A percentile compares a stretch with the other conserved stretches of the same genome.
Evolutionary conservation across 2,329 filamentous ascomycete genomes (phyloP).

Genomic region (Fusarium sambucinum): DNA sequence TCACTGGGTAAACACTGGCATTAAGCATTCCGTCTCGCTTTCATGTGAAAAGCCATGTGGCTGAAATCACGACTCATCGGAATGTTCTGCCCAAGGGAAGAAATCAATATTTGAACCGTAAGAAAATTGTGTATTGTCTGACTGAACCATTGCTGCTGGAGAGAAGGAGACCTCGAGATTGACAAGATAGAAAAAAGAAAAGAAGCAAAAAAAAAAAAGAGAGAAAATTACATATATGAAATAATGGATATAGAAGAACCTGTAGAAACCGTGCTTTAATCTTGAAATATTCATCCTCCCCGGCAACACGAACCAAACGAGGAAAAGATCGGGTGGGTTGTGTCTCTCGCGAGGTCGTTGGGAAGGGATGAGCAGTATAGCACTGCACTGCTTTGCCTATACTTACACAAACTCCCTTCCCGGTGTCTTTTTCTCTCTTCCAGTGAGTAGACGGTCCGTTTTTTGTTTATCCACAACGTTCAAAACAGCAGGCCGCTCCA

Average conservation of each 20-base stretch:
- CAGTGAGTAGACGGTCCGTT: slow-evolving; percentile 41
- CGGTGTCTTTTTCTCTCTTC: slow-evolving; percentile 43
- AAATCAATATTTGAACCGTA: slow-evolving; percentile 27
- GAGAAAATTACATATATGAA: slow-evolving; percentile 48
- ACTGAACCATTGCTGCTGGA: slow-evolving; percentile 48
- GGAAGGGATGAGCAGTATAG: slow-evolving; percentile 29
- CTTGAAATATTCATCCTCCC: slow-evolving; percentile 47
- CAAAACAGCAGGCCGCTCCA: slow-evolving; percentile 43
- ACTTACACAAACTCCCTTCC: slow-evolving; percentile 36
- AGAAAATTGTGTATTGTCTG: slow-evolving; percentile 46
- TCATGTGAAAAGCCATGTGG: slow-evolving; percentile 26
- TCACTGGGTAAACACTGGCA: slow-evolving; percentile 1
- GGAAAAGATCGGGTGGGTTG: slow-evolving; percentile 38
- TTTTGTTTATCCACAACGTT: slow-evolving; percentile 46
- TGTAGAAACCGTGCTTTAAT: slow-evolving; percentile 47
- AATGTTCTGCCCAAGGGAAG: slow-evolving; percentile 26
- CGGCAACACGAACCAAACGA: slow-evolving; percentile 42
- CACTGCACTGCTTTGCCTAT: slow-evolving; percentile 25
- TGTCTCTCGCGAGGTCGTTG: slow-evolving; percentile 46
- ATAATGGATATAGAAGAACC: slow-evolving; percentile 49
- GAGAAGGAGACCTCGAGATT: slow-evolving; percentile 46
- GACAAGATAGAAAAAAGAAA: slow-evolving; percentile 37
- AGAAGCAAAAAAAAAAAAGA: slow-evolving; percentile 35
- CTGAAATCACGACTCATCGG: slow-evolving; percentile 16
- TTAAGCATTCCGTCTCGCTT: slow-evolving; percentile 26